A percentile compares a stretch with the other conserved stretches of the same genome.
These are phyloP conservation scores for Neodidymelliopsis sp. DNA, from an alignment of 2,329 filamentous ascomycete species.

Conservation along the genomic window DNA sequence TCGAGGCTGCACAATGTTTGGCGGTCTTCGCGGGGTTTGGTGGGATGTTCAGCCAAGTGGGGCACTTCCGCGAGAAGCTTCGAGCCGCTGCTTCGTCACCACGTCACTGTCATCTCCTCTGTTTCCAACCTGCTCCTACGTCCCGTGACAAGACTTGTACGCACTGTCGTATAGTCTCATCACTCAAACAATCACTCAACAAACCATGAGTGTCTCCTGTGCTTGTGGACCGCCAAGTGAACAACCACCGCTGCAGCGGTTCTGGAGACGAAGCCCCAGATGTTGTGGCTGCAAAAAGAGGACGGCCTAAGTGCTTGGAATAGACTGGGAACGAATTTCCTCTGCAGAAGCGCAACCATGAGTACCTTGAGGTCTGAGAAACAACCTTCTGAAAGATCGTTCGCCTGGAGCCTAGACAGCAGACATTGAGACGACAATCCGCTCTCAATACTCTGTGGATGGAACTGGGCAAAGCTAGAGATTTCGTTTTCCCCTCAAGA, in stretches of 20 bases:
- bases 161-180: too few relatives aligned
- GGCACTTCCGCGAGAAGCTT: slow-evolving; percentile 30
- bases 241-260: slow-evolving; percentile 67
- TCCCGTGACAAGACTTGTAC: too few relatives aligned
- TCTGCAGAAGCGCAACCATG: slow-evolving; percentile 71
- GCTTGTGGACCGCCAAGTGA: slow-evolving; percentile 72
- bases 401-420: background rate
- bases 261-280: slow-evolving; percentile 46
- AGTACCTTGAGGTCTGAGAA: slow-evolving; percentile 65
- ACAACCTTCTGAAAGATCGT: slow-evolving; percentile 51
- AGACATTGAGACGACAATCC: background rate
- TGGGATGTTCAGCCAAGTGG: slow-evolving; percentile 14
- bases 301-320: slow-evolving; percentile 67
- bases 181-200: background rate
- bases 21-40: slow-evolving; percentile 19
- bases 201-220: slow-evolving; percentile 53
- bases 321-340: slow-evolving; percentile 65
- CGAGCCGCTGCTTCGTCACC: slow-evolving; percentile 22
- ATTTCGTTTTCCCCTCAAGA: too few relatives aligned
- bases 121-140: too few relatives aligned
- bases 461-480: too few relatives aligned
- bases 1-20: slow-evolving; percentile 21
- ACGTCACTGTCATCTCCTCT: background rate
- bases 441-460: too few relatives aligned
- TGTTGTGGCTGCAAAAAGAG: slow-evolving; percentile 69